phyloP scores from a whole-genome alignment of 257 asterid genomes.

The Avicennia marina region DNA sequence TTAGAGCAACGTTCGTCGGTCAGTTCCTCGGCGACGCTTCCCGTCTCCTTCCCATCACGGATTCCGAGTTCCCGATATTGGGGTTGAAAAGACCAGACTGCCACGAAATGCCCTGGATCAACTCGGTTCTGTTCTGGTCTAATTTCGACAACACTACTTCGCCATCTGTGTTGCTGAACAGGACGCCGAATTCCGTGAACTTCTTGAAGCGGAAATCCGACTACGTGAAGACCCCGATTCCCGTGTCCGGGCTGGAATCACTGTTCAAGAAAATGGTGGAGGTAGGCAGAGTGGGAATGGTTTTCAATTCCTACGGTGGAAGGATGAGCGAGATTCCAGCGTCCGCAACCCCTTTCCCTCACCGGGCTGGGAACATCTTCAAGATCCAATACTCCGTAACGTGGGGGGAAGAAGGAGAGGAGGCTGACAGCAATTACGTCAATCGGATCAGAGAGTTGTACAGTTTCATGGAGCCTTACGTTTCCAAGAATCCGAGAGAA shows the following conservation, averaged over 20 bases:
- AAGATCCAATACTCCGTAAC: background rate
- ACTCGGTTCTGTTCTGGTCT: background rate
- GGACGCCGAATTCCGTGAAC: background rate
- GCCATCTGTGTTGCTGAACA: background rate
- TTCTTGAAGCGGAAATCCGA: background rate
- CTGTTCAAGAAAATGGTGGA: constrained; percentile 2
- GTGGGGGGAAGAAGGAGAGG: background rate
- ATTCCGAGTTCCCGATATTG: background rate
- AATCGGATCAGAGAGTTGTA: background rate
- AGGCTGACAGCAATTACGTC: background rate
- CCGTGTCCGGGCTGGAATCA: background rate
- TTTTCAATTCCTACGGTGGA: constrained; percentile 1
- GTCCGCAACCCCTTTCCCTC: constrained; percentile 4
- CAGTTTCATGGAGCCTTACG: background rate
- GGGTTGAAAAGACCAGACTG: background rate
- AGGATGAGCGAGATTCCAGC: background rate
- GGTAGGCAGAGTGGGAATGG: background rate
- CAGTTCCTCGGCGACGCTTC: background rate
- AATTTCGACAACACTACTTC: background rate
- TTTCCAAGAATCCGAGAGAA: constrained; percentile 6
- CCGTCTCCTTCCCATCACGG: background rate
- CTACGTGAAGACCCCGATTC: constrained; percentile 3
- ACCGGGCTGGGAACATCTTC: background rate
- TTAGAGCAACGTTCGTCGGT: background rate
- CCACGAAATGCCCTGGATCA: background rate